Conservation (phyloP, 257 asterid genomes). For the Plantago ovata region DNA sequence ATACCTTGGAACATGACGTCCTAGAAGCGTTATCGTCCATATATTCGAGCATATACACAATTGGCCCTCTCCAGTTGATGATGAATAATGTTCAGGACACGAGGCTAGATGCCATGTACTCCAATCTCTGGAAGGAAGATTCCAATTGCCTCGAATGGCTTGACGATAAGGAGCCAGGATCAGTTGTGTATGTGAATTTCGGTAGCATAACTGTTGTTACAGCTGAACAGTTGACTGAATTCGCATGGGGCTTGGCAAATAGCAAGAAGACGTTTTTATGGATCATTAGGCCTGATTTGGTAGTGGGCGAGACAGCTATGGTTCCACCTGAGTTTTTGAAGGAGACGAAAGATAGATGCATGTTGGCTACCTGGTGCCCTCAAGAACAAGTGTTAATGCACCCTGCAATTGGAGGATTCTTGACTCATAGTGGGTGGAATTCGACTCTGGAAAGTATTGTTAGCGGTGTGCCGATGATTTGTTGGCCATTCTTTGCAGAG, state of each 20-base stretch:
- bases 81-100: conserved; percentile 22
- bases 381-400: conserved; percentile 43
- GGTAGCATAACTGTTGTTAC: conserved; percentile 43
- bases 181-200: conserved; percentile 44
- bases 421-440: conserved; percentile 49
- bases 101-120: conserved; percentile 22
- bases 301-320: conserved; percentile 30
- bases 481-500: conserved; percentile 42
- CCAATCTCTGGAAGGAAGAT: conserved; percentile 45
- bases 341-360: conserved; percentile 32
- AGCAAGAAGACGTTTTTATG: conserved; percentile 38
- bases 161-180: conserved; percentile 26
- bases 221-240: conserved; percentile 35
- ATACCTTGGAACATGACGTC: conserved; percentile 28
- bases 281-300: conserved; percentile 45
- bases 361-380: conserved; percentile 37
- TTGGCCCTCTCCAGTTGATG: conserved; percentile 35
- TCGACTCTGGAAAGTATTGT: conserved; percentile 37
- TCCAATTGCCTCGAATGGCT: conserved; percentile 34
- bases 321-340: conserved; percentile 31
- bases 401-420: conserved; percentile 45
- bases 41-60: conserved; percentile 20
- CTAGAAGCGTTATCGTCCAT: conserved; percentile 27
- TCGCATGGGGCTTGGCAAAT: conserved; percentile 53
- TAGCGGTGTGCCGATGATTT: conserved; percentile 35